Evolutionary conservation across 805 yeast species (phyloP).

Genomic region (Peterozyma xylosa): DNA sequence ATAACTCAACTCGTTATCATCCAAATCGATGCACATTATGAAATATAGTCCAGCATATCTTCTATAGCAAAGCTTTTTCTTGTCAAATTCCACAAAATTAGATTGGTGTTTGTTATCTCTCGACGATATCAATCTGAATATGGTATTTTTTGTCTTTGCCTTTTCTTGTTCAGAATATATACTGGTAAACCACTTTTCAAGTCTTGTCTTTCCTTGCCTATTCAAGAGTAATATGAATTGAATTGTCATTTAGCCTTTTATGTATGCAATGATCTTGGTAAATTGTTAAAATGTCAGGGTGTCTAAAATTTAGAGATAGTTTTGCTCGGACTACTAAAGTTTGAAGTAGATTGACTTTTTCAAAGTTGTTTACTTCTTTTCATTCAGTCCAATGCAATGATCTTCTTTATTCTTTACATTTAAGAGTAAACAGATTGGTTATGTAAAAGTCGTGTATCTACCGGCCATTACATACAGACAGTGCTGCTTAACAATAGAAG

Average conservation of each 20-base stretch:
- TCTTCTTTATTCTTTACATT: too few relatives aligned
- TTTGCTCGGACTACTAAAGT: too few relatives aligned
- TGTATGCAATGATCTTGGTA: not conserved
- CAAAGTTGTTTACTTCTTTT: too few relatives aligned
- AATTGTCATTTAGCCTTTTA: slow-evolving; percentile 47
- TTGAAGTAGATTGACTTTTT: too few relatives aligned
- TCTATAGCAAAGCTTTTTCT: slow-evolving; percentile 68
- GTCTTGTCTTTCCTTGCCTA: slow-evolving; percentile 87
- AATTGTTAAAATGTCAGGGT: too few relatives aligned
- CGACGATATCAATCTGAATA: slow-evolving; percentile 72
- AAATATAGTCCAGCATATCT: slow-evolving; percentile 91
- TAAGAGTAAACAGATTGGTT: too few relatives aligned
- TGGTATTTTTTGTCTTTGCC: slow-evolving; percentile 43
- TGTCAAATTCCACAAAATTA: slow-evolving; percentile 33
- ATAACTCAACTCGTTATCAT: slow-evolving; percentile 76
- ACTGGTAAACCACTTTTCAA: slow-evolving; percentile 64
- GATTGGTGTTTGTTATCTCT: slow-evolving; percentile 77
- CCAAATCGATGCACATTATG: slow-evolving; percentile 71
- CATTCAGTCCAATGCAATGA: too few relatives aligned
- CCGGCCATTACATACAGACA: too few relatives aligned
- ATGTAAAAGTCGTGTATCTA: too few relatives aligned
- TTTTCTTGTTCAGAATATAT: slow-evolving; percentile 33
- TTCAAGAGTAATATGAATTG: slow-evolving; percentile 79
- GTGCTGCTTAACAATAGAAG: too few relatives aligned
- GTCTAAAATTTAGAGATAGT: too few relatives aligned